Percentiles rank a stretch among this genome's conserved stretches.
phyloP scores from a whole-genome alignment of 192 early-diverging fungal genomes.

The Piromyces sp. region DNA sequence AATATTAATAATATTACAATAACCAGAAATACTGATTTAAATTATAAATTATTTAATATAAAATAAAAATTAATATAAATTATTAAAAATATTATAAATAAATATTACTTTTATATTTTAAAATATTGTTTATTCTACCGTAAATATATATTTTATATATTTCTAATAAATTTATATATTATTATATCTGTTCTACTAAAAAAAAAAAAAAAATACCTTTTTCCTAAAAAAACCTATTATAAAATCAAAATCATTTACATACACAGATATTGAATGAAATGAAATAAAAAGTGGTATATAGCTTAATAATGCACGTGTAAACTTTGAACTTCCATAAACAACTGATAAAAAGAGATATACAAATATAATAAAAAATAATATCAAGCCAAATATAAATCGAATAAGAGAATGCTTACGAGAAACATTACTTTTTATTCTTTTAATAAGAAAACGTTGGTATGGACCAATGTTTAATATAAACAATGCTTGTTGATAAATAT shows the following conservation, averaged over 20 bases:
- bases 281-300: neutral
- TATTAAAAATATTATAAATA: no score
- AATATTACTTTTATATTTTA: no score
- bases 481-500: neutral
- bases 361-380: neutral
- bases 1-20: neutral
- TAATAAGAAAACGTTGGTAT: neutral
- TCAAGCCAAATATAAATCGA: neutral
- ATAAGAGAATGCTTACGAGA: neutral
- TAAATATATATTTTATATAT: no score
- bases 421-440: neutral
- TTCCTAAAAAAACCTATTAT: neutral
- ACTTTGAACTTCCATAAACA: neutral
- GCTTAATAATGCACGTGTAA: neutral
- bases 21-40: neutral
- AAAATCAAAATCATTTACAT: neutral
- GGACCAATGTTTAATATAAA: neutral
- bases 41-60: no score
- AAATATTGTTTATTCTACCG: no score
- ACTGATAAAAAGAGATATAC: neutral
- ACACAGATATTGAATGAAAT: neutral
- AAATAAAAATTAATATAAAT: no score
- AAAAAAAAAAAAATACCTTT: neutral
- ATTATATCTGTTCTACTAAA: no score
- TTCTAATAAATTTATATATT: no score